A percentile compares a stretch with the other conserved stretches of the same genome.
Conservation (phyloP, 2,329 filamentous ascomycete genomes). For the Calonectria crousiana region DNA sequence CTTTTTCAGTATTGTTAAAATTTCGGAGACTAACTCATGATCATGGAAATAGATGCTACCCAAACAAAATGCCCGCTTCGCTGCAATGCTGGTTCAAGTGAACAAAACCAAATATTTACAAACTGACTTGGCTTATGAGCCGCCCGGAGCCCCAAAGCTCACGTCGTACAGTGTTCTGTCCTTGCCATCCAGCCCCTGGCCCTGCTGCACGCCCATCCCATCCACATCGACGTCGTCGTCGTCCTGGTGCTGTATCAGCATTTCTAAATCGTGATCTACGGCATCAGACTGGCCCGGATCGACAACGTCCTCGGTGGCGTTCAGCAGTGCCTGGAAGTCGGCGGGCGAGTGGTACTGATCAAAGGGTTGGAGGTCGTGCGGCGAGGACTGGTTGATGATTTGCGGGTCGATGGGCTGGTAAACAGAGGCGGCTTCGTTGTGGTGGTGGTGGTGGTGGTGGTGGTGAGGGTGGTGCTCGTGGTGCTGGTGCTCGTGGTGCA, state of each 20-base stretch:
- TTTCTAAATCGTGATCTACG: constrained; percentile 64
- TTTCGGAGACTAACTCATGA: constrained; percentile 28
- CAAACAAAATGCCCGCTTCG: constrained; percentile 35
- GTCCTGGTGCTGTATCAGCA: constrained; percentile 62
- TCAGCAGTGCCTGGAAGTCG: constrained; percentile 67
- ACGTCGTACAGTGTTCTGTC: constrained; percentile 46
- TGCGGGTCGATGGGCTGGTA: constrained; percentile 72
- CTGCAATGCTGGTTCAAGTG: constrained; percentile 17
- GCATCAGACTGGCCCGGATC: constrained; percentile 49
- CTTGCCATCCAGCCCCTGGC: constrained; percentile 35
- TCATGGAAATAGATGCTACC: constrained; percentile 21
- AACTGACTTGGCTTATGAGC: background rate
- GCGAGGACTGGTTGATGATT: constrained; percentile 62
- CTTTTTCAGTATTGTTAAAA: constrained; percentile 8
- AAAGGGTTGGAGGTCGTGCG: constrained; percentile 52
- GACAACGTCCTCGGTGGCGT: constrained; percentile 58
- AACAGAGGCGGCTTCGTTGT: constrained; percentile 51
- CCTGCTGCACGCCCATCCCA: constrained; percentile 29
- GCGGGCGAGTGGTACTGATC: constrained; percentile 57
- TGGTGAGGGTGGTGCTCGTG: constrained; percentile 40
- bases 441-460: background rate
- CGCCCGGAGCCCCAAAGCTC: constrained; percentile 41
- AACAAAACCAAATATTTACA: background rate
- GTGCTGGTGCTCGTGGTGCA: constrained; percentile 36
- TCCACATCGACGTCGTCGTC: constrained; percentile 46